These are phyloP conservation scores for Yarrowia sp. DNA, from an alignment of 805 yeast genomes.

Conservation along the genomic window DNA sequence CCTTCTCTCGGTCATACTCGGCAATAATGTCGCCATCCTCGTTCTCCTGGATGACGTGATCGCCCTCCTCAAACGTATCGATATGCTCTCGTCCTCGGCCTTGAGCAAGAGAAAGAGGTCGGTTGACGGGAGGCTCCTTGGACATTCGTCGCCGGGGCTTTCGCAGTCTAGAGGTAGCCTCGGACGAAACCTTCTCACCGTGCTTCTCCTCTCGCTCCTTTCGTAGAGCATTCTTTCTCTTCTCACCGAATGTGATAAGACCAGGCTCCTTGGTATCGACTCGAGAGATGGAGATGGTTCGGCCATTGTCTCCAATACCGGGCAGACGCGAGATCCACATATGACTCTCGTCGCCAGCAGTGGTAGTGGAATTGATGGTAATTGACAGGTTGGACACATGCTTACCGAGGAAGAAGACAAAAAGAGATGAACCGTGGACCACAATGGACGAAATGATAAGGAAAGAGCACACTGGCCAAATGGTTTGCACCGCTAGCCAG, in stretches of 20 bases:
- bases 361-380: constrained; percentile 77
- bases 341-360: constrained; percentile 57
- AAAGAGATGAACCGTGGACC: constrained; percentile 90
- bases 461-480: constrained; percentile 85
- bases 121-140: constrained; percentile 25
- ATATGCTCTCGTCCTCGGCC: background rate
- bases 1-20: constrained; percentile 17
- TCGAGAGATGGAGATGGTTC: constrained; percentile 77
- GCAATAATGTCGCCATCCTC: background rate
- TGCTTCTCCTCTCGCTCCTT: background rate
- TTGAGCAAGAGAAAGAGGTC: background rate
- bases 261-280: constrained; percentile 62
- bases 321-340: constrained; percentile 87
- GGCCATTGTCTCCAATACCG: constrained; percentile 63
- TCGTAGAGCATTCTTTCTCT: constrained; percentile 31
- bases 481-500: constrained; percentile 55
- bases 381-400: constrained; percentile 88
- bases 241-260: constrained; percentile 26
- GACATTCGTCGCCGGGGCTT: constrained; percentile 18
- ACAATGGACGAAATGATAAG: constrained; percentile 75
- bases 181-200: background rate
- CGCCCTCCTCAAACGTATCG: constrained; percentile 3
- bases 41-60: constrained; percentile 5
- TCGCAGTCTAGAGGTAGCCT: background rate
- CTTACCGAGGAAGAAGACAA: constrained; percentile 72